A percentile compares a stretch with the other conserved stretches of the same genome.
Conservation (phyloP, 1,139 yeast genomes). For the Wickerhamomyces sp. region DNA sequence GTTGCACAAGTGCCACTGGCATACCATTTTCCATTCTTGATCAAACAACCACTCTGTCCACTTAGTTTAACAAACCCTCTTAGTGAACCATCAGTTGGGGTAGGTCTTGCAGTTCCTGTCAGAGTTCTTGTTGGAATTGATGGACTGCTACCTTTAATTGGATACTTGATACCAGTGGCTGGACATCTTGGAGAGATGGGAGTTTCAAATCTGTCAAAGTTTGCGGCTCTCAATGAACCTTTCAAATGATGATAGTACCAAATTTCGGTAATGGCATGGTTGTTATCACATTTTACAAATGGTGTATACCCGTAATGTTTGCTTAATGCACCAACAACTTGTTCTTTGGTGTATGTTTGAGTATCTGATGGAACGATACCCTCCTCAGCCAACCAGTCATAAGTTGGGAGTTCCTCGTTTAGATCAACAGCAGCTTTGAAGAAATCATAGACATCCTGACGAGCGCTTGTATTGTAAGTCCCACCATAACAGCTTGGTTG, state of each 20-base stretch:
- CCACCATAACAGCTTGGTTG: conserved; percentile 50
- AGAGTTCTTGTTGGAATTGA: conserved; percentile 18
- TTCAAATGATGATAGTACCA: conserved; percentile 82
- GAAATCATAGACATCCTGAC: conserved; percentile 69
- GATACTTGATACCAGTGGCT: conserved; percentile 59
- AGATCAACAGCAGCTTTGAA: conserved; percentile 59
- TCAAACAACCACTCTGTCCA: conserved; percentile 68
- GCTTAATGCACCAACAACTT: conserved; percentile 58
- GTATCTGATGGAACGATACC: conserved; percentile 51
- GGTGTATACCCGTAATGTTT: conserved; percentile 51
- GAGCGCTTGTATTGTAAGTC: conserved; percentile 25
- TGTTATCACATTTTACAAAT: conserved; percentile 61
- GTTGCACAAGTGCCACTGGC: conserved; percentile 83
- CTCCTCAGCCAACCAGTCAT: conserved; percentile 53
- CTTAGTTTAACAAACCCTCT: conserved; percentile 49
- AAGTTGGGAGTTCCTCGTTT: conserved; percentile 63
- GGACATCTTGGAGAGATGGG: conserved; percentile 60
- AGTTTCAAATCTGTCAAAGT: conserved; percentile 62
- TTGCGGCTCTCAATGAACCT: conserved; percentile 68
- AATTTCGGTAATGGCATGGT: conserved; percentile 66
- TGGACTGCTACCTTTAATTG: conserved; percentile 60
- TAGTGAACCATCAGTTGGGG: conserved; percentile 24
- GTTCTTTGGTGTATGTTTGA: conserved; percentile 25
- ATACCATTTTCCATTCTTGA: conserved; percentile 83
- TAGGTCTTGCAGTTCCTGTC: conserved; percentile 11